These are phyloP conservation scores for Serendipita vermifera DNA, from an alignment of 768 basidiomycete genomes.

Conservation along the genomic window DNA sequence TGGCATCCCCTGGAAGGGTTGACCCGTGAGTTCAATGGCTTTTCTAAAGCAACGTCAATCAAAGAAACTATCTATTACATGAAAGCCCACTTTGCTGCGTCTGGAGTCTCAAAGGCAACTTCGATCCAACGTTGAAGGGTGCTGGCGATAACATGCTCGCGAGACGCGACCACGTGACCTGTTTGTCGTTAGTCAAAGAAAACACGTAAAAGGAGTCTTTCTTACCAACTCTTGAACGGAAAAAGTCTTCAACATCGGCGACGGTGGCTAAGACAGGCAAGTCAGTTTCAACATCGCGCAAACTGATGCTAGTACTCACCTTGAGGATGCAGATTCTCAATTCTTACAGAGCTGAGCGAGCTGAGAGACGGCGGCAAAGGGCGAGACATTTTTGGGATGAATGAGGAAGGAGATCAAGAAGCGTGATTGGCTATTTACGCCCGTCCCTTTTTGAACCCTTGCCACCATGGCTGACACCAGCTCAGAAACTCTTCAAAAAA, in stretches of 20 bases:
- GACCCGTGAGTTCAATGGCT: neutral
- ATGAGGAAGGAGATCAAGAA: neutral
- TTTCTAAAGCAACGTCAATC: neutral
- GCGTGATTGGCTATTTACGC: constrained; percentile 6
- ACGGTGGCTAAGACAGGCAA: neutral
- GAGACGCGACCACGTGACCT: neutral
- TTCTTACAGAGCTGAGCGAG: neutral
- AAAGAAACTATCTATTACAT: neutral
- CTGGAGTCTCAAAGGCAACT: neutral
- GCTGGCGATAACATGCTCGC: constrained; percentile 3
- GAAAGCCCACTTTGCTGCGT: neutral
- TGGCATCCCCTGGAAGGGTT: neutral
- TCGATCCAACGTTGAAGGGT: constrained; percentile 5
- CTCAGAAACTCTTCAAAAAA: constrained; percentile 20
- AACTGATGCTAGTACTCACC: neutral
- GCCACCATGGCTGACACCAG: constrained; percentile 12
- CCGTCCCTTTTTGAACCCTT: neutral
- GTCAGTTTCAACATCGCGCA: neutral
- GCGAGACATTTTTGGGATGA: neutral
- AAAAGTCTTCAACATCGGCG: neutral
- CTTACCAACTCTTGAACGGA: neutral
- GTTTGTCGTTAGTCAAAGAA: neutral
- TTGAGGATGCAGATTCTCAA: neutral
- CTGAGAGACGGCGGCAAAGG: neutral
- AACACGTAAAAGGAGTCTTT: neutral